Percentiles rank a stretch among this genome's conserved stretches.
Conservation (phyloP, 2,329 filamentous ascomycete species). For the Nannizzia gypsea region DNA sequence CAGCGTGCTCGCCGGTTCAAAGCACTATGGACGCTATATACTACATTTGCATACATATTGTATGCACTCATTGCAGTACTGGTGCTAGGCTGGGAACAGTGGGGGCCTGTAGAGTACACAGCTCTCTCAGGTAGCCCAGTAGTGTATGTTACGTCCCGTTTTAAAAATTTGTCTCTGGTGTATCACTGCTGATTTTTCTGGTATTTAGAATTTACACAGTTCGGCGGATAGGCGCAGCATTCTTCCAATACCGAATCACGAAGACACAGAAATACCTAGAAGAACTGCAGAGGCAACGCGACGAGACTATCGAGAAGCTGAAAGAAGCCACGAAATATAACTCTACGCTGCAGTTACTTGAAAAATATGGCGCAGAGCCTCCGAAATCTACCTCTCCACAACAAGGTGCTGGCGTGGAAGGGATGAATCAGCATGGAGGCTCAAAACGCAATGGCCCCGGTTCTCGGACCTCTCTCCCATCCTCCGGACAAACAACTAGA, state of each 20-base stretch:
- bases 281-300: constrained; percentile 63
- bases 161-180: neutral
- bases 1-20: constrained; percentile 64
- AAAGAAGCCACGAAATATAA: constrained; percentile 95
- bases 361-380: constrained; percentile 75
- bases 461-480: constrained; percentile 16
- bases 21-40: constrained; percentile 81
- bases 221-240: constrained; percentile 52
- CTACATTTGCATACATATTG: constrained; percentile 79
- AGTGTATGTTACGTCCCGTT: constrained; percentile 42
- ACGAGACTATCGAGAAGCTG: constrained; percentile 81
- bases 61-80: constrained; percentile 70
- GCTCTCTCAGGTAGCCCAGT: constrained; percentile 67
- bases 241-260: constrained; percentile 73
- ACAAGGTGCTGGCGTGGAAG: constrained; percentile 18
- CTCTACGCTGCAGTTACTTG: constrained; percentile 79
- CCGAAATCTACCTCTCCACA: constrained; percentile 24
- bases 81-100: constrained; percentile 71
- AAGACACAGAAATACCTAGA: constrained; percentile 58
- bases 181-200: constrained; percentile 4
- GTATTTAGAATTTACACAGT: constrained; percentile 61
- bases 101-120: constrained; percentile 65
- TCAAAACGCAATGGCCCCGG: constrained; percentile 14
- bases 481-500: constrained; percentile 37
- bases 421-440: constrained; percentile 9